Base-by-base conservation (phyloP, 164 flowering plant species). In the Dillenia suffruticosa region DNA sequence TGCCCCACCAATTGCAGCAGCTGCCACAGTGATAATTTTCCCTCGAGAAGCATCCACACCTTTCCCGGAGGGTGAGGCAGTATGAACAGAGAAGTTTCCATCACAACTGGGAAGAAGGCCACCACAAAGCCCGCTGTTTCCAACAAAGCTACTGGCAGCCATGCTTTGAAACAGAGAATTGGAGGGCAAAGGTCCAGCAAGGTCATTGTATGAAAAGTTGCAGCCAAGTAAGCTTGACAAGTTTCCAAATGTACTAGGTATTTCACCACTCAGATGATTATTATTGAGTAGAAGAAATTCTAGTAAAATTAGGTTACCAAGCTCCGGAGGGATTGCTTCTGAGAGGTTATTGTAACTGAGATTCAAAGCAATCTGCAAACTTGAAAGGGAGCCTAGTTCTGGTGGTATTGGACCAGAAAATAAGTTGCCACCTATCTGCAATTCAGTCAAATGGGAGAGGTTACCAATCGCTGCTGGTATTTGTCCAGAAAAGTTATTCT, bases 291-390 rank as follows among this genome's bases (percentile, higher is more conserved):
- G 53, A 17, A 95, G 88, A 47, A 53, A 73, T 63, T 81, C 93
- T 19, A 95, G 85, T 52, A 89, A 57, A 59, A 68, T 72, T 24
- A 95, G 92, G 57, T 82, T 79, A 8, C 97, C 99, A 49, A 95
- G 87, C 73, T 84, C 80, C 10, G 86, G 59, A 0, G 99, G 99
- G 66, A 95, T 85, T 8, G 47, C 59, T 2, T 97, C 97, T 6
- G 82, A 79, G 13, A 95, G 85, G 62, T 81, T 81, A 63, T 95
- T 95, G 52, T 76, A 54, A 57, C 99, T 95, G 51, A 95, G 89
- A 74, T 95, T 84, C 94, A 95, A 64, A 0, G 96, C 88, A 53
- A 95, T 92, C 69, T 95, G 99, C 72, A 95, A 74, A 75, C 96
- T 79, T 15, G 87, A 77, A 43, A 95, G 92, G 11, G 62, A 57